Conservation (phyloP, 2,329 filamentous ascomycete species). For the Rhynchosporium secalis region DNA sequence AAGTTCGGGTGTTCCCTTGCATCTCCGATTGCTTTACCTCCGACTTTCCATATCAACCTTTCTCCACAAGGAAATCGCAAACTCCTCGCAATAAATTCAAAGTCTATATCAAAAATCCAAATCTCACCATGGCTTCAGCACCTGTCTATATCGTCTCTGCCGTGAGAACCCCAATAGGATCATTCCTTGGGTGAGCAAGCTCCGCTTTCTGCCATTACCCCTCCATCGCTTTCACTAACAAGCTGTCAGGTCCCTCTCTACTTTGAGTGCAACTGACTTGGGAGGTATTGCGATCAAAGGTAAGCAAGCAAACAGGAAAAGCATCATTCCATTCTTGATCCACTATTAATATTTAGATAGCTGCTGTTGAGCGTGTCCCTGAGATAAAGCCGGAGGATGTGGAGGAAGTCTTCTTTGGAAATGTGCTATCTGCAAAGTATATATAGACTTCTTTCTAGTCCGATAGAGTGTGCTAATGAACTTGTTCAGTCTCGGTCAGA, state of each 20-base stretch:
- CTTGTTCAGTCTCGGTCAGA: conserved; percentile 77
- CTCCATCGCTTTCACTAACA: conserved; percentile 25
- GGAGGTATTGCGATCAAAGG: conserved; percentile 92
- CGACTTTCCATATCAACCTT: neutral
- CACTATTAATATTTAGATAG: conserved; percentile 41
- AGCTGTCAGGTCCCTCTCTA: conserved; percentile 73
- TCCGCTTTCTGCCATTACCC: conserved; percentile 49
- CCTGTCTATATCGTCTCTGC: conserved; percentile 96
- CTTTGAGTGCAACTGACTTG: conserved; percentile 81
- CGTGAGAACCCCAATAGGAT: conserved; percentile 86
- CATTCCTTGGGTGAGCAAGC: conserved; percentile 79
- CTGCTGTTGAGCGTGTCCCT: conserved; percentile 81
- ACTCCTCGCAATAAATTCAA: neutral
- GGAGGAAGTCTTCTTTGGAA: conserved; percentile 96
- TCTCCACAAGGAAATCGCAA: neutral
- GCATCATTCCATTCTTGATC: neutral
- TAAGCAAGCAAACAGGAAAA: conserved; percentile 42
- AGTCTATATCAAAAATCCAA: conserved; percentile 3
- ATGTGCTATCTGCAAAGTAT: conserved; percentile 95
- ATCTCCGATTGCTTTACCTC: conserved; percentile 8
- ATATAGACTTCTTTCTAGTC: conserved; percentile 33
- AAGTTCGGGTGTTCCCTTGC: conserved; percentile 10
- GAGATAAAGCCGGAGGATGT: conserved; percentile 86
- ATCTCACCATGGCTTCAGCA: conserved; percentile 68
- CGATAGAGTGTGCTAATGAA: conserved; percentile 16